phyloP scores from a whole-genome alignment of 257 asterid species.

The Schizonepeta tenuifolia region DNA sequence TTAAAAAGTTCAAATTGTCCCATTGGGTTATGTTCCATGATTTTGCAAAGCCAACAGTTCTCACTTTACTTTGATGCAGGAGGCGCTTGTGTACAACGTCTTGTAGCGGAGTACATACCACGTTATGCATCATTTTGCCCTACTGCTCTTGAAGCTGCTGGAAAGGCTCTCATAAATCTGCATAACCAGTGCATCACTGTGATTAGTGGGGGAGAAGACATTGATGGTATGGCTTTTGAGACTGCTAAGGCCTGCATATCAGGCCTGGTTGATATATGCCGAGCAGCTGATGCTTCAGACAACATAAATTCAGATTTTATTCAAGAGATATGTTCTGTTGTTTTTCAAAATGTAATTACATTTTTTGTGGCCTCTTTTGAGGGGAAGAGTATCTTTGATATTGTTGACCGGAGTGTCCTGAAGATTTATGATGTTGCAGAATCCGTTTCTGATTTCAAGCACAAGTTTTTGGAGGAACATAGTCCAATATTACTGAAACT shows the following conservation, averaged over 20 bases:
- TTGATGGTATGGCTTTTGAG: slow-evolving; percentile 74
- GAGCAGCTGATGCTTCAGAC: slow-evolving; percentile 54
- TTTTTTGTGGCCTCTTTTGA: slow-evolving; percentile 73
- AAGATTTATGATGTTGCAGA: slow-evolving; percentile 57
- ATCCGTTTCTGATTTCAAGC: slow-evolving; percentile 50
- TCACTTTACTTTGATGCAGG: slow-evolving; percentile 50
- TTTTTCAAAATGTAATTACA: slow-evolving; percentile 59
- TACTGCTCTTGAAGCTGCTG: slow-evolving; percentile 84
- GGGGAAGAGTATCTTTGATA: slow-evolving; percentile 67
- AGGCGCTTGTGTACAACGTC: slow-evolving; percentile 67
- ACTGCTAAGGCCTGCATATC: slow-evolving; percentile 79
- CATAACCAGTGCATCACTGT: slow-evolving; percentile 58
- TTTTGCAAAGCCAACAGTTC: slow-evolving; percentile 10
- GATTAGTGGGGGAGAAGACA: slow-evolving; percentile 66
- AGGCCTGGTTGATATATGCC: slow-evolving; percentile 75
- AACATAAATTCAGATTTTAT: slow-evolving; percentile 59
- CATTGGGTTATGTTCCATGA: slow-evolving; percentile 1
- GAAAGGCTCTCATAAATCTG: slow-evolving; percentile 59
- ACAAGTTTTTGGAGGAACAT: slow-evolving; percentile 60
- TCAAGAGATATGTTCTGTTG: slow-evolving; percentile 67
- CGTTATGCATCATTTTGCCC: slow-evolving; percentile 80
- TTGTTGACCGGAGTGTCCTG: slow-evolving; percentile 62
- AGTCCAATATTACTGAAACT: slow-evolving; percentile 52
- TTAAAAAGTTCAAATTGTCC: no score
- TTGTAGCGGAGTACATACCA: slow-evolving; percentile 72